Conservation (phyloP, 2,329 filamentous ascomycete species). For the Exophiala xenobiotica region DNA sequence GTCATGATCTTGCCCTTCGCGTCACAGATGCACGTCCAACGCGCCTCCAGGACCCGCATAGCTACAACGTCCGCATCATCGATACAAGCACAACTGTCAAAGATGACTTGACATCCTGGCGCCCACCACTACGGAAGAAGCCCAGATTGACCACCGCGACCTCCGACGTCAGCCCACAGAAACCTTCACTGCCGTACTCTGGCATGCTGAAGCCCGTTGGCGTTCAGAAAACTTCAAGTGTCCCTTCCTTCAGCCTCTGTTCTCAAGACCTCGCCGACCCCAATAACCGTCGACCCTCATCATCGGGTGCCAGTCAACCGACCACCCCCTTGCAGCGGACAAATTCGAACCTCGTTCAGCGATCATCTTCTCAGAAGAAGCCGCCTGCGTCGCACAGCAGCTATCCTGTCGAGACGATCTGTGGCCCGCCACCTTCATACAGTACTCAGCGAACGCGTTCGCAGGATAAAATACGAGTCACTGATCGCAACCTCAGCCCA, state of each 20-base stretch:
- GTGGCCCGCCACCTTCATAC: constrained; percentile 52
- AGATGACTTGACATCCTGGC: constrained; percentile 17
- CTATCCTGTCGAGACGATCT: constrained; percentile 51
- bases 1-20: constrained; percentile 13
- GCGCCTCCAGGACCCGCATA: constrained; percentile 13
- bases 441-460: constrained; percentile 46
- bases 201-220: constrained; percentile 20
- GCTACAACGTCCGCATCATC: constrained; percentile 14
- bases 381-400: constrained; percentile 50
- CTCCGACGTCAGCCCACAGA: constrained; percentile 4
- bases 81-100: constrained; percentile 8
- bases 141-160: constrained; percentile 23
- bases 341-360: constrained; percentile 18
- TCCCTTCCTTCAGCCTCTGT: constrained; percentile 18
- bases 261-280: constrained; percentile 12
- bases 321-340: constrained; percentile 17
- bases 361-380: constrained; percentile 30
- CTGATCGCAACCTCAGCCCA: constrained; percentile 18
- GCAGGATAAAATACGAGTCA: constrained; percentile 34
- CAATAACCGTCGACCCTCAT: constrained; percentile 11
- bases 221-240: constrained; percentile 18
- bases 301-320: constrained; percentile 14
- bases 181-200: constrained; percentile 7
- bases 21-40: constrained; percentile 11
- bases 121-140: constrained; percentile 26